Conservation (phyloP, 495 filamentous ascomycete species). For the Penicillium goetzii region DNA sequence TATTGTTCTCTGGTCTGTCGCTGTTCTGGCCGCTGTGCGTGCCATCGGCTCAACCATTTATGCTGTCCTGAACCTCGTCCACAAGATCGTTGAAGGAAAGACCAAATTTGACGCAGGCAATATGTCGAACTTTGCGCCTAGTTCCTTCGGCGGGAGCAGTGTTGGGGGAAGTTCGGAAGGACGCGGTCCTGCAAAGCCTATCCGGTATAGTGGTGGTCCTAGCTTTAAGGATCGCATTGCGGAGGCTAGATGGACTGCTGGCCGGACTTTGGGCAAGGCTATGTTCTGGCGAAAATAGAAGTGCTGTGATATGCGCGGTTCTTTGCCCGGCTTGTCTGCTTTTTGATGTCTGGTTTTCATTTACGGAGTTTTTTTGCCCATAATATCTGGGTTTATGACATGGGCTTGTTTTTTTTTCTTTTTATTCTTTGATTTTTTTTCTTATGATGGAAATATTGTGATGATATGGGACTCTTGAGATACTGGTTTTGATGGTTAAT, state of each 20-base stretch:
- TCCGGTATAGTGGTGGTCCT: conserved; percentile 40
- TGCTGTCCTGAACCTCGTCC: conserved; percentile 77
- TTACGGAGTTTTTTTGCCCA: conserved; percentile 8
- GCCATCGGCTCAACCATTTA: conserved; percentile 81
- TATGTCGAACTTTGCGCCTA: conserved; percentile 37
- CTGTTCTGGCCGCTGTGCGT: conserved; percentile 80
- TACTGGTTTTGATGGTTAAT: neutral
- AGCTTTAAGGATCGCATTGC: conserved; percentile 43
- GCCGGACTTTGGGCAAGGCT: conserved; percentile 40
- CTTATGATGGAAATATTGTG: conserved; percentile 26
- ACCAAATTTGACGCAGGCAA: conserved; percentile 62
- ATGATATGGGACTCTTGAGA: conserved; percentile 12
- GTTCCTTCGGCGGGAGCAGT: conserved; percentile 31
- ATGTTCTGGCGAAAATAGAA: conserved; percentile 53
- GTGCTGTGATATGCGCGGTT: conserved; percentile 10
- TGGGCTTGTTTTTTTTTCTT: conserved; percentile 11
- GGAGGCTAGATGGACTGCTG: conserved; percentile 43
- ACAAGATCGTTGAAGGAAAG: conserved; percentile 83
- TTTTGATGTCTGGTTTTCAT: conserved; percentile 12
- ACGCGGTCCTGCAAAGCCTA: conserved; percentile 26
- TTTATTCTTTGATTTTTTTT: conserved; percentile 11
- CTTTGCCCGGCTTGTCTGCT: conserved; percentile 5
- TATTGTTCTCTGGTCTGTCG: conserved; percentile 93
- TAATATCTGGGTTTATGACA: conserved; percentile 15
- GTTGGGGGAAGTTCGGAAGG: conserved; percentile 33